phyloP scores from a whole-genome alignment of 805 yeast genomes.

The Isabelozyma rhagii region DNA sequence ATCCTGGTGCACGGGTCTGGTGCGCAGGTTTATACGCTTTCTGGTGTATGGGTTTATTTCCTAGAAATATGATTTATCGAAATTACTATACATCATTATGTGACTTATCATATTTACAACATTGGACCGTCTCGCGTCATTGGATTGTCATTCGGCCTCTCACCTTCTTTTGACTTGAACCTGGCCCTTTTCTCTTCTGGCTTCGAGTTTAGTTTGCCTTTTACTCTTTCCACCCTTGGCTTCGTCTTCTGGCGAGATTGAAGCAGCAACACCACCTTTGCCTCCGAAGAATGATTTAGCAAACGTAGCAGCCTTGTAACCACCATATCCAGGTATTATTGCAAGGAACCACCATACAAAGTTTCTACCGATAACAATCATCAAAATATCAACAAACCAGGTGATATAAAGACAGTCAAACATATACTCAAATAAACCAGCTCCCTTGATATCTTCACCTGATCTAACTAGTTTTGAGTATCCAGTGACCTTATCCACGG shows the following conservation, averaged over 20 bases:
- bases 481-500: constrained; percentile 30
- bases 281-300: constrained; percentile 17
- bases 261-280: constrained; percentile 1
- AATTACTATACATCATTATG: no score
- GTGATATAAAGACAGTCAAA: constrained; percentile 70
- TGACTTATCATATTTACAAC: no score
- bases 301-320: constrained; percentile 43
- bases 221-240: constrained; percentile 15
- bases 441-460: constrained; percentile 60
- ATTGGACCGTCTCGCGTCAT: no score
- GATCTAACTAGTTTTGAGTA: constrained; percentile 39
- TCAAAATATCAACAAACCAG: constrained; percentile 52
- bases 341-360: constrained; percentile 57
- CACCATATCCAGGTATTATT: constrained; percentile 52
- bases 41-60: neutral
- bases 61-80: no score
- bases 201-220: constrained; percentile 24
- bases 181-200: constrained; percentile 24
- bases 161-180: constrained; percentile 31
- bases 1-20: neutral
- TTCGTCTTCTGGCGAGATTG: constrained; percentile 2
- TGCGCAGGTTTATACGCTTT: neutral
- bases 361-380: constrained; percentile 52
- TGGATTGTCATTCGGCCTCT: neutral
- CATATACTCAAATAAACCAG: constrained; percentile 69